Evolutionary conservation across 2,329 filamentous ascomycete species (phyloP), one percentile per base, ranked within the genome.

Genomic region (Dothistroma pini): DNA sequence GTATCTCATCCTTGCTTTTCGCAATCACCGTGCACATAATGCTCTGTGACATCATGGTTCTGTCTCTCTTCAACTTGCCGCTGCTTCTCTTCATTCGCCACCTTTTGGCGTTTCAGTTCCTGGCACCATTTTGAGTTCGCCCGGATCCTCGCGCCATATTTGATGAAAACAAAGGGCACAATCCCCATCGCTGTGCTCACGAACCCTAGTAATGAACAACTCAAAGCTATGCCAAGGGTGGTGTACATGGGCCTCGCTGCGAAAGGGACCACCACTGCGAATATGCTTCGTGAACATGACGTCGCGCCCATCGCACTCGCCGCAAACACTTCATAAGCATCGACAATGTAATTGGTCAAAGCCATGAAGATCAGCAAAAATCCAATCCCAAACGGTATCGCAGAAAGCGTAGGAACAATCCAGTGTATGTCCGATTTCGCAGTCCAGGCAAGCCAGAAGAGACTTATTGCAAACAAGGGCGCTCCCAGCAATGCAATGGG

Each of bases 231-330:
- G 16, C 89, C 89, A 25, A 93, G 79, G 29, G 77, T 81, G 9
- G 83, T 73, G 71, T 91, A 93, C 86, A 93, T 77, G 0, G 79
- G 78, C 53, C 69, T 71, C 31, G 78, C 76, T 0, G 78, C 79
- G 65, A 81, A 81, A 9, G 79, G 79, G 22, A 81, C 57, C 1
- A 78, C 72, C 0, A 90, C 91, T 62, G 89, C 92, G 78, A 96
- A 95, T 21, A 83, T 80, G 65, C 88, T 91, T 57, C 93, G 84
- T 60, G 89, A 84, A 73, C 95, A 90, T 52, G 88, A 89, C 70
- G 96, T 95, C 50, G 91, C 91, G 12, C 92, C 91, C 74, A 96
- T 81, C 4, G 91, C 91, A 60, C 83, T 87, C 52, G 89, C 89
- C 29, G 89, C 89, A 72, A 90, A 91, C 29, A 85, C 75, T 57